Base-by-base conservation (phyloP, 2,329 filamentous ascomycete genomes). In the Stromatinia cepivora region DNA sequence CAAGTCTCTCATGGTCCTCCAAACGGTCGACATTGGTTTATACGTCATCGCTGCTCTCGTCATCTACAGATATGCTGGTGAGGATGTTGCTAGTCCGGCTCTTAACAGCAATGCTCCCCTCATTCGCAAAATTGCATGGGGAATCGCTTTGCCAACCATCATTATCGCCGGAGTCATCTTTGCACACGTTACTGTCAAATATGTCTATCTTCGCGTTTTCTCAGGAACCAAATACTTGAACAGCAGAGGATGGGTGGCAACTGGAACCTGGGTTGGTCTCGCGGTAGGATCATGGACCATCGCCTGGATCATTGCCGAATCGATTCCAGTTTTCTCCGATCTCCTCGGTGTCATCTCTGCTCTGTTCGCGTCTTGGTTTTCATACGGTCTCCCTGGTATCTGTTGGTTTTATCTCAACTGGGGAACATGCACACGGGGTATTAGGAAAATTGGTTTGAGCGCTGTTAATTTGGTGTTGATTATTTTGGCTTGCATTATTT, bases 121-220 rank as follows among this genome's bases (percentile, higher is more conserved):
- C 0, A 79, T 92, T 59, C 82, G 85, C 31, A 91, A 91, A 76
- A 80, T 90, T 15, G 88, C 89, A 17, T 92, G 88, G 79, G 89
- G 88, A 34, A 81, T 92, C 70, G 90, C 90, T 0, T 82, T 90
- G 3, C 89, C 89, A 2, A 91, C 88, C 2, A 92, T 92, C 70
- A 81, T 92, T 61, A 86, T 92, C 63, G 88, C 89, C 0, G 90
- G 90, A 66, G 88, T 91, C 9, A 89, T 92, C 72, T 89, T 90
- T 76, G 88, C 86, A 17, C 86, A 89, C 70, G 86, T 92, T 2
- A 88, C 87, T 2, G 83, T 83, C 67, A 90, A 90, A 75, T 89
- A 89, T 74, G 81, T 91, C 70, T 92, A 90, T 75, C 80, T 87
- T 4, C 85, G 89, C 42, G 77, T 89, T 10, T 91, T 90, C 45